phyloP scores from a whole-genome alignment of 2,329 filamentous ascomycete species.

The Anthostomella pinea region DNA sequence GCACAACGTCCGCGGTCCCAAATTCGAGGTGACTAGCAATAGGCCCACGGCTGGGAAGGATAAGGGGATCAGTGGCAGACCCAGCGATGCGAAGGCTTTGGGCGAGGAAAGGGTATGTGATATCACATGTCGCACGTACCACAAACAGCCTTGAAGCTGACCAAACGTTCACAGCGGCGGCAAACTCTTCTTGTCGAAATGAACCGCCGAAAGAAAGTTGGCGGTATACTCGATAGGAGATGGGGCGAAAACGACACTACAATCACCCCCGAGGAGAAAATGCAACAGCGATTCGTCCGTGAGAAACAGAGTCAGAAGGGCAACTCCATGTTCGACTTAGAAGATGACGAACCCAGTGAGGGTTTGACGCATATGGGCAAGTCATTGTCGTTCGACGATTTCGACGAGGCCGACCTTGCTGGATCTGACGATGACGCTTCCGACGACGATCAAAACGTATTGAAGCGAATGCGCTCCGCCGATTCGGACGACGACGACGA shows the following conservation, averaged over 20 bases:
- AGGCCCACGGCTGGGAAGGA: slow-evolving; percentile 51
- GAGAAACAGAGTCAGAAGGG: slow-evolving; percentile 81
- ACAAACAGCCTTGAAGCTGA: slow-evolving; percentile 12
- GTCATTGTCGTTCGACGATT: slow-evolving; percentile 68
- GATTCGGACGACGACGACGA: slow-evolving; percentile 49
- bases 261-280: slow-evolving; percentile 90
- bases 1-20: slow-evolving; percentile 70
- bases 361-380: slow-evolving; percentile 79
- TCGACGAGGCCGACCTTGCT: slow-evolving; percentile 71
- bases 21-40: slow-evolving; percentile 79
- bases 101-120: slow-evolving; percentile 77
- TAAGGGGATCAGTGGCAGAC: slow-evolving; percentile 66
- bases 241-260: slow-evolving; percentile 94
- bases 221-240: slow-evolving; percentile 86
- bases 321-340: slow-evolving; percentile 85
- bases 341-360: slow-evolving; percentile 69
- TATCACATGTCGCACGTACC: neutral
- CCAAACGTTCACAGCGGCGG: slow-evolving; percentile 53
- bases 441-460: slow-evolving; percentile 50
- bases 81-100: slow-evolving; percentile 78
- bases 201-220: slow-evolving; percentile 84
- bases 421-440: slow-evolving; percentile 56
- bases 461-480: slow-evolving; percentile 55
- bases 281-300: slow-evolving; percentile 83
- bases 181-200: slow-evolving; percentile 87